Conservation (phyloP, 2,329 filamentous ascomycete genomes). For the Leptographium procerum region DNA sequence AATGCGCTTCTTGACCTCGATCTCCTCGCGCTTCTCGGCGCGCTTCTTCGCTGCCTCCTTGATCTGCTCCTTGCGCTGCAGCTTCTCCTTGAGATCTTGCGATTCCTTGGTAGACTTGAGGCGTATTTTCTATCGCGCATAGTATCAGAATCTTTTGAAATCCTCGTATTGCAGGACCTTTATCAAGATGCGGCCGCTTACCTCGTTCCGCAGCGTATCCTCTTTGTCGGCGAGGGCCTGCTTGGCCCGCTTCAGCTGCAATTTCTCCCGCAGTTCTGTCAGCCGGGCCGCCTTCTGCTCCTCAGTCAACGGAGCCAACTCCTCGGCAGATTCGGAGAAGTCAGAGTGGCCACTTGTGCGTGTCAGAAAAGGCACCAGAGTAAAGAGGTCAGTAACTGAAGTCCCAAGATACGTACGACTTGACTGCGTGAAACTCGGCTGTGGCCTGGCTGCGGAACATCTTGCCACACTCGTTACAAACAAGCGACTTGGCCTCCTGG, state of each 20-base stretch:
- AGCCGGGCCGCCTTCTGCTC: conserved; percentile 81
- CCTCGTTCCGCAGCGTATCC: conserved; percentile 77
- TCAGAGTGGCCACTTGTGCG: conserved; percentile 62
- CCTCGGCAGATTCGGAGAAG: conserved; percentile 88
- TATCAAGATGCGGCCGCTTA: conserved; percentile 20
- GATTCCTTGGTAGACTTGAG: conserved; percentile 81
- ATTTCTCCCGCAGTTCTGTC: conserved; percentile 58
- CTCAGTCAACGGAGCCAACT: conserved; percentile 79
- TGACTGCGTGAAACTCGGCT: conserved; percentile 82
- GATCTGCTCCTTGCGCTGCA: conserved; percentile 78
- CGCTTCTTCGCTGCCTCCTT: conserved; percentile 83
- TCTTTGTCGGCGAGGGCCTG: conserved; percentile 65
- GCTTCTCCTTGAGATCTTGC: conserved; percentile 82
- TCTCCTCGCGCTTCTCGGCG: conserved; percentile 75
- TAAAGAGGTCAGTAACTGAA: background rate
- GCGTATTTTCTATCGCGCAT: conserved; percentile 46
- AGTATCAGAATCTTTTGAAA: background rate
- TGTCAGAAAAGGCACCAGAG: background rate
- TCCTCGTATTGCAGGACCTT: background rate
- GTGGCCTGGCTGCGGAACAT: conserved; percentile 71
- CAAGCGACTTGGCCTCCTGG: conserved; percentile 63
- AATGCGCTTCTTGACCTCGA: conserved; percentile 78
- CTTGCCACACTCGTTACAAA: conserved; percentile 94
- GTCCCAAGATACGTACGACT: conserved; percentile 45
- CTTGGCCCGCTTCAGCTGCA: conserved; percentile 59